Base-by-base conservation (phyloP, 2,329 filamentous ascomycete genomes). In the Microdochium nivale region DNA sequence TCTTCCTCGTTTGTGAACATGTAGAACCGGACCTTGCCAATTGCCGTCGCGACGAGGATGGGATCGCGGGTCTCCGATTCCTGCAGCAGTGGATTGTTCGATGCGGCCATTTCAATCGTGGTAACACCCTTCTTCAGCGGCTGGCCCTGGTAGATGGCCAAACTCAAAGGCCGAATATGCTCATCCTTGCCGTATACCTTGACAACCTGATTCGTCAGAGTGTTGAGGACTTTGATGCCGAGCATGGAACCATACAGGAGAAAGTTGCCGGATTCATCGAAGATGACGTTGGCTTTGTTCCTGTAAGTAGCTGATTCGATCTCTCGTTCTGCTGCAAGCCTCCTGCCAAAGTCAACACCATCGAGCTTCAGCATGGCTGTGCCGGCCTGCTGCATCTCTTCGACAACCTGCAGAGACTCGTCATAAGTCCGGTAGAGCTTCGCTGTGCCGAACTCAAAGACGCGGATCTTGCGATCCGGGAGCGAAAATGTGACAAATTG, bases 81-180 rank as follows among this genome's bases (percentile, higher is more conserved):
- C 63, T 94, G 88, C 2, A 99, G 79, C 1, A 99, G 78, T 0
- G 95, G 94, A 65, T 99, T 99, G 60, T 82, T 87, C 32, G 89
- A 95, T 1, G 95, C 94, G 1, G 94, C 95, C 94, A 99, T 99
- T 58, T 91, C 91, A 24, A 97, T 87, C 0, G 95, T 99, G 3
- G 94, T 88, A 16, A 97, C 74, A 13, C 87, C 88, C 68, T 97
- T 97, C 70, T 92, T 95, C 66, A 95, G 88, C 0, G 94, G 94
- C 58, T 92, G 88, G 47, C 94, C 95, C 73, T 99, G 95, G 66
- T 99, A 99, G 5, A 99, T 71, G 19, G 87, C 81, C 13, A 99
- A 72, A 65, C 91, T 88, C 52, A 97, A 75, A 1, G 90, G 82
- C 25, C 94, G 84, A 60, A 96, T 85, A 43, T 87, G 84, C 63